Evolutionary conservation across 1,284 basidiomycete species (phyloP), one percentile per base, ranked within the genome.

Genomic region (Pascua sp.): DNA sequence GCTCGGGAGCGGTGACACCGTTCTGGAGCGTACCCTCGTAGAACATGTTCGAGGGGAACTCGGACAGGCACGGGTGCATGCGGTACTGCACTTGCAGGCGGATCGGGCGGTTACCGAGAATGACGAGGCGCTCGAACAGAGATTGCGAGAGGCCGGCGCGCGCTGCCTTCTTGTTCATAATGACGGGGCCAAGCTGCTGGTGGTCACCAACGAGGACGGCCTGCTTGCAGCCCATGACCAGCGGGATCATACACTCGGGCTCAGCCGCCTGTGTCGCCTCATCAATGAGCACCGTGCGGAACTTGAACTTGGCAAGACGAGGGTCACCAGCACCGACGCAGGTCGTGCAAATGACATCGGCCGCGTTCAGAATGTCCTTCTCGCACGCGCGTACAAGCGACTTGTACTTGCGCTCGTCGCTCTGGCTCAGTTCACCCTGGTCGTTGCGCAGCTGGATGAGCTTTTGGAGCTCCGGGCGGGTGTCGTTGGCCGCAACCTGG

Each of bases 81-180:
- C 96, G 94, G 74, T 99, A 99, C 78, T 99, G 96, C 46, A 99
- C 96, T 79, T 98, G 93, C 40, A 99, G 84, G 61, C 96, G 92
- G 69, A 98, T 98, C 16, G 96, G 96, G 24, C 92, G 85, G 77
- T 98, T 98, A 48, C 89, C 88, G 55, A 98, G 86, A 50, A 97
- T 83, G 64, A 98, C 93, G 51, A 99, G 86, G 42, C 96, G 89
- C 77, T 99, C 96, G 70, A 99, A 98, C 24, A 99, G 86, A 1
- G 94, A 98, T 74, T 98, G 94, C 0, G 93, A 97, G 45, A 98
- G 83, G 37, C 96, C 96, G 0, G 96, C 96, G 13, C 92, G 87
- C 0, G 96, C 96, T 1, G 95, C 96, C 76, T 98, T 98, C 84
- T 98, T 98, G 85, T 98, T 98, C 96, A 98, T 98, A 75, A 99